Conservation (phyloP, 495 filamentous ascomycete species). For the Penicillium turbatum region DNA sequence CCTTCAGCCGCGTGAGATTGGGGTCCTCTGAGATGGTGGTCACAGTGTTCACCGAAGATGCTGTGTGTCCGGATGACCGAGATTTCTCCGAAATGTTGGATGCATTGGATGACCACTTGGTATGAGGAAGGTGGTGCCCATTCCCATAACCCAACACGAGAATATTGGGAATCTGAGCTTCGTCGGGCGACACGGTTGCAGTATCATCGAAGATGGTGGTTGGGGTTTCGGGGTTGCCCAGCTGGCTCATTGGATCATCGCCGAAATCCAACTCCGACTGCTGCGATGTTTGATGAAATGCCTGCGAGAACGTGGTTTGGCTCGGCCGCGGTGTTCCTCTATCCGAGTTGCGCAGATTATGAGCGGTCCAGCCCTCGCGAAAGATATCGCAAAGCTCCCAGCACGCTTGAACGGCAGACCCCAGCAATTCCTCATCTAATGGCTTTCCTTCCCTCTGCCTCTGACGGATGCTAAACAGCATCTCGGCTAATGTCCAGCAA, state of each 20-base stretch:
- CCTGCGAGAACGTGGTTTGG: slow-evolving; percentile 65
- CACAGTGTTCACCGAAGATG: slow-evolving; percentile 70
- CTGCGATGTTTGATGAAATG: slow-evolving; percentile 45
- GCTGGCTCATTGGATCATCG: slow-evolving; percentile 33
- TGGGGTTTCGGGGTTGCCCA: slow-evolving; percentile 72
- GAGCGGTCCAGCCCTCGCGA: slow-evolving; percentile 86
- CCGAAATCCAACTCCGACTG: slow-evolving; percentile 27
- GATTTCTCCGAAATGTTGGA: slow-evolving; percentile 67
- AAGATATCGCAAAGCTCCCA: slow-evolving; percentile 96
- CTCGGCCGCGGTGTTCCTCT: slow-evolving; percentile 80
- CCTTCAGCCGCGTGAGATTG: slow-evolving; percentile 68
- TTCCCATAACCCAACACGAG: slow-evolving; percentile 69
- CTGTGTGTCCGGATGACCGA: slow-evolving; percentile 61
- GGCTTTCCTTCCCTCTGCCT: slow-evolving; percentile 68
- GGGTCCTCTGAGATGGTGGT: slow-evolving; percentile 62
- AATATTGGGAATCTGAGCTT: slow-evolving; percentile 76
- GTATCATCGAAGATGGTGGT: slow-evolving; percentile 92
- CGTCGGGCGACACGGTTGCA: slow-evolving; percentile 67
- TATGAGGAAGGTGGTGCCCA: slow-evolving; percentile 27
- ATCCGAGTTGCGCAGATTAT: slow-evolving; percentile 78
- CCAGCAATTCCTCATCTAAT: slow-evolving; percentile 76
- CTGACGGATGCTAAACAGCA: slow-evolving; percentile 89
- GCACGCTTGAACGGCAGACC: slow-evolving; percentile 84
- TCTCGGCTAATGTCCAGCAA: slow-evolving; percentile 88
- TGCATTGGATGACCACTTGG: slow-evolving; percentile 70